Conservation (phyloP, 225 moss, liverwort and hornwort species). For the Marchantia paleacea region DNA sequence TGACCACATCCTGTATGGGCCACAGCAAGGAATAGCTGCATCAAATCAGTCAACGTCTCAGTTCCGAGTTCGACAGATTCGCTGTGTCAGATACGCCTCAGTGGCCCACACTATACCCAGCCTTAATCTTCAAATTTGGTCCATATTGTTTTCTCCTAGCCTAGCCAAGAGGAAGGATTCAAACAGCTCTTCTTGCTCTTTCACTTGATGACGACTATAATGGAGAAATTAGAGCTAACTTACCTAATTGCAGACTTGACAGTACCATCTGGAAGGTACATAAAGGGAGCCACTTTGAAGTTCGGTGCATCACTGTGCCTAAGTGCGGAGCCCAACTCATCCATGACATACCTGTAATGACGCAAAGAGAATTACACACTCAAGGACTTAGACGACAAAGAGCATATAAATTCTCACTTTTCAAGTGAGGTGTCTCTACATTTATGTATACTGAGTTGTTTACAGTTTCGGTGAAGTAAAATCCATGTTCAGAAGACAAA, state of each 20-base stretch:
- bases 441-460: too few relatives aligned
- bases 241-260: slow-evolving; percentile 88
- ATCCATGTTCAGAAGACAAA: not conserved
- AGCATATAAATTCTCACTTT: not conserved
- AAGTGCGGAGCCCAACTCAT: slow-evolving; percentile 87
- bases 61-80: slow-evolving; percentile 1
- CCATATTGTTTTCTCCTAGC: not conserved
- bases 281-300: slow-evolving; percentile 84
- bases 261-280: slow-evolving; percentile 91
- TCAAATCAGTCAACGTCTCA: slow-evolving; percentile 37
- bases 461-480: not conserved
- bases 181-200: too few relatives aligned
- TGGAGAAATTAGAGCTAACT: not conserved
- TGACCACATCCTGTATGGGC: slow-evolving; percentile 68
- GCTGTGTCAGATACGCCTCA: not conserved
- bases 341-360: slow-evolving; percentile 90
- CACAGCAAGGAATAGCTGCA: slow-evolving; percentile 98
- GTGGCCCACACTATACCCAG: not conserved
- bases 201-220: too few relatives aligned
- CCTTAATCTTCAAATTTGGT: not conserved
- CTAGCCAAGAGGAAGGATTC: not conserved
- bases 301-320: slow-evolving; percentile 74
- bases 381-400: not conserved
- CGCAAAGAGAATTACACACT: not conserved
- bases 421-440: not conserved